Conservation (phyloP, 176 grass and related monocot species). For the Oryza punctata region DNA sequence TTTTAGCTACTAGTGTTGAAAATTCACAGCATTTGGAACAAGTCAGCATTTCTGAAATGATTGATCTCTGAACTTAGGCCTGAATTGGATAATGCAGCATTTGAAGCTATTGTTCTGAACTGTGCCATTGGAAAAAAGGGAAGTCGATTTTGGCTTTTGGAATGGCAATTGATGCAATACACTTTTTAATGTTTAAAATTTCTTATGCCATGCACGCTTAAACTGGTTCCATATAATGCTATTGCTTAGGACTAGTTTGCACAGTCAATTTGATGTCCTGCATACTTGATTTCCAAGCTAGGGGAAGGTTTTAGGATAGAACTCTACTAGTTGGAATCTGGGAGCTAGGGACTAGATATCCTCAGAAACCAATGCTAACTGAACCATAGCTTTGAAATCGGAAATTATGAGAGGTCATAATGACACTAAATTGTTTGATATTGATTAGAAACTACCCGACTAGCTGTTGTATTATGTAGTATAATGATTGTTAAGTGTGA, state of each 20-base stretch:
- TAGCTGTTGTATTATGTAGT: background rate
- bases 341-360: background rate
- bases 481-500: background rate
- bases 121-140: background rate
- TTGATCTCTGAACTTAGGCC: background rate
- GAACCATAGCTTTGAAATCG: background rate
- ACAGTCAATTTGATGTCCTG: no score
- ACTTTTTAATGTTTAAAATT: background rate
- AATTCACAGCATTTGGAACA: background rate
- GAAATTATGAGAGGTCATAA: background rate
- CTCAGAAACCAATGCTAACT: background rate
- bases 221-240: background rate
- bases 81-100: background rate
- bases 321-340: background rate
- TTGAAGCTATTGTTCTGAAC: background rate
- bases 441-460: background rate
- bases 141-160: no score
- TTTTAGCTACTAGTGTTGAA: slow-evolving; percentile 3
- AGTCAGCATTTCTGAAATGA: background rate
- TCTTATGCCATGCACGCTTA: background rate
- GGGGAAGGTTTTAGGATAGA: no score
- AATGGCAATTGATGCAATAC: background rate
- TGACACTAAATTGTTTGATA: background rate
- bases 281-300: no score
- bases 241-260: background rate